Percentiles rank a stretch among this genome's conserved stretches.
Evolutionary conservation across 2,329 filamentous ascomycete species (phyloP).

Genomic region (Xenoacremonium recifei): DNA sequence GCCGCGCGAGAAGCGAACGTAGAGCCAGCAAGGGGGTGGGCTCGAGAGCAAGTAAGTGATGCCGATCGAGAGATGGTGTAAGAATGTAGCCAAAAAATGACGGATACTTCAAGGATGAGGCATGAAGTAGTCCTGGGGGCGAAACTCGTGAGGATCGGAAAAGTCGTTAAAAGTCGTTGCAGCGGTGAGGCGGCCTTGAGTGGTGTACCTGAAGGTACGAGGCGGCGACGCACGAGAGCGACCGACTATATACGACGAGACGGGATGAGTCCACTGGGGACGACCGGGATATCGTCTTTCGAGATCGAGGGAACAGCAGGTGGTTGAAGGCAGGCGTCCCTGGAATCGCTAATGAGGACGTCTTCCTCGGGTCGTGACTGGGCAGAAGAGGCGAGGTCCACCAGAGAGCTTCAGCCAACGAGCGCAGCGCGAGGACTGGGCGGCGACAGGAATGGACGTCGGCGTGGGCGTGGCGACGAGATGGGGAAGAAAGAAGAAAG

Average conservation of each 20-base stretch:
- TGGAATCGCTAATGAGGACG: conserved; percentile 2
- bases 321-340: background rate
- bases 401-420: conserved; percentile 15
- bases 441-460: background rate
- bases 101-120: no score
- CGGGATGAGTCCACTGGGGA: background rate
- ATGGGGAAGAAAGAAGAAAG: background rate
- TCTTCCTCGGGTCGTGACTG: conserved; percentile 11
- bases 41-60: background rate
- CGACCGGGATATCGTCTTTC: background rate
- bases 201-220: conserved; percentile 8
- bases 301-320: background rate
- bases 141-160: conserved; percentile 1
- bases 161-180: conserved; percentile 20
- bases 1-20: conserved; percentile 1
- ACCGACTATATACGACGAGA: conserved; percentile 9
- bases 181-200: conserved; percentile 23
- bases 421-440: conserved; percentile 6
- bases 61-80: background rate
- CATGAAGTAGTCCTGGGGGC: no score
- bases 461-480: conserved; percentile 11
- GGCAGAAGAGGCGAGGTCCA: conserved; percentile 1
- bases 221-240: conserved; percentile 5
- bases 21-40: background rate
- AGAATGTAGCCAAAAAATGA: background rate